These are phyloP conservation scores for Takashimella koratensis DNA, from an alignment of 1,284 basidiomycete species.

Conservation along the genomic window DNA sequence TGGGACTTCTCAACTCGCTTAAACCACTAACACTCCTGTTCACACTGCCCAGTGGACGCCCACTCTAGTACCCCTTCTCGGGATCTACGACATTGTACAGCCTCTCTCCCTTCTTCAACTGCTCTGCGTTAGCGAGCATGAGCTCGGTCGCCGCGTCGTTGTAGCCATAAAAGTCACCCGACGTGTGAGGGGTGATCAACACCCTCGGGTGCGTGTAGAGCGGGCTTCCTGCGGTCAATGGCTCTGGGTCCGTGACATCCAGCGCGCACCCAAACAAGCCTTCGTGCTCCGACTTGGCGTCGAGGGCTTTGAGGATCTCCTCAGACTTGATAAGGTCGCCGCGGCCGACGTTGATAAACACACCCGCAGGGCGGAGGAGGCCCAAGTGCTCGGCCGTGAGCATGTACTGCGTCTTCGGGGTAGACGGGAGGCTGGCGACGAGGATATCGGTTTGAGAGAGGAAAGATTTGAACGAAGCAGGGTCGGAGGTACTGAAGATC, in stretches of 20 bases:
- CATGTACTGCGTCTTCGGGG: conserved; percentile 26
- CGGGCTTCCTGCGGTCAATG: conserved; percentile 39
- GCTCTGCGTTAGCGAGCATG: conserved; percentile 46
- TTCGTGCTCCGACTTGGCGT: conserved; percentile 6
- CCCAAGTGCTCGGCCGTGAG: conserved; percentile 27
- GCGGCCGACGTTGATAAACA: conserved; percentile 49
- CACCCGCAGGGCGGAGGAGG: conserved; percentile 32
- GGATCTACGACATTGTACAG: conserved; percentile 42
- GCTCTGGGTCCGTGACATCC: conserved; percentile 50
- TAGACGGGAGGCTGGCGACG: conserved; percentile 40
- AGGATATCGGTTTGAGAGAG: conserved; percentile 32
- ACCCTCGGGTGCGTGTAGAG: conserved; percentile 41
- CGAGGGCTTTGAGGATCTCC: conserved; percentile 4
- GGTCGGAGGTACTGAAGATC: conserved; percentile 33
- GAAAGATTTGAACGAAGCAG: conserved; percentile 32
- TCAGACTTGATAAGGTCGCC: conserved; percentile 39
- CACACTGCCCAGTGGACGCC: too few relatives aligned
- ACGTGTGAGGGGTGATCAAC: conserved; percentile 44
- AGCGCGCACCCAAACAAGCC: conserved; percentile 38
- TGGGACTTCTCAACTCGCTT: too few relatives aligned
- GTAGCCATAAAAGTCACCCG: conserved; percentile 37
- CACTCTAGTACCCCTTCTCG: conserved; percentile 44
- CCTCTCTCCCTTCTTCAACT: conserved; percentile 33
- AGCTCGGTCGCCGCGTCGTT: conserved; percentile 41
- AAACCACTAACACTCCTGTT: too few relatives aligned